These are phyloP conservation scores for Marasmius fiardii DNA, from an alignment of 1,284 basidiomycete species.

Conservation along the genomic window DNA sequence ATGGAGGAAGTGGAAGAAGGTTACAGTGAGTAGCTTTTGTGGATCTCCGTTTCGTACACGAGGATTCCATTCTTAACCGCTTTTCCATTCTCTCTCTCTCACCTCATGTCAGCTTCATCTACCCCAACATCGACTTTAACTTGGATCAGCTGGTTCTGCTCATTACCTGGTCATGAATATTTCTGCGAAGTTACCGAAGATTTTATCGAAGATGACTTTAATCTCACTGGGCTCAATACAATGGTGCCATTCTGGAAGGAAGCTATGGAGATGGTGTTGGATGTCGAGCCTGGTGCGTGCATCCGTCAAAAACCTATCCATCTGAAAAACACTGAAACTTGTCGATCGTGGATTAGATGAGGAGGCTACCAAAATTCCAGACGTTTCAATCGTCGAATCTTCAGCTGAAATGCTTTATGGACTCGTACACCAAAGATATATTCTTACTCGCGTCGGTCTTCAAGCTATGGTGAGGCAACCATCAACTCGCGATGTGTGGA, in stretches of 20 bases:
- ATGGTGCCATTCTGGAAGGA: conserved; percentile 99
- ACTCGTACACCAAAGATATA: conserved; percentile 96
- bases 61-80: conserved; percentile 11
- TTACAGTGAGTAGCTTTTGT: conserved; percentile 56
- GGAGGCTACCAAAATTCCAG: conserved; percentile 87
- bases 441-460: conserved; percentile 91
- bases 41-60: conserved; percentile 15
- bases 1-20: conserved; percentile 71
- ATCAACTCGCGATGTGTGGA: conserved; percentile 11
- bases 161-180: conserved; percentile 97
- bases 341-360: conserved; percentile 59
- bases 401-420: conserved; percentile 98
- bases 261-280: conserved; percentile 99
- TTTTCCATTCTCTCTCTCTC: conserved; percentile 10
- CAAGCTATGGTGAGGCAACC: conserved; percentile 84
- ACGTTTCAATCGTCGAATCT: conserved; percentile 97
- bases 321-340: neutral
- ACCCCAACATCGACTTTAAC: conserved; percentile 86
- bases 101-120: conserved; percentile 59
- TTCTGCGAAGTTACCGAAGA: conserved; percentile 98
- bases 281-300: conserved; percentile 92
- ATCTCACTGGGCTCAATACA: conserved; percentile 91
- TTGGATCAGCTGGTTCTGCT: conserved; percentile 99
- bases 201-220: conserved; percentile 99
- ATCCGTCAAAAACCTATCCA: neutral